A percentile compares a stretch with the other conserved stretches of the same genome.
These are phyloP conservation scores for Breviolum minutum DNA, from an alignment of 73 alveolate genomes.

Conservation along the genomic window DNA sequence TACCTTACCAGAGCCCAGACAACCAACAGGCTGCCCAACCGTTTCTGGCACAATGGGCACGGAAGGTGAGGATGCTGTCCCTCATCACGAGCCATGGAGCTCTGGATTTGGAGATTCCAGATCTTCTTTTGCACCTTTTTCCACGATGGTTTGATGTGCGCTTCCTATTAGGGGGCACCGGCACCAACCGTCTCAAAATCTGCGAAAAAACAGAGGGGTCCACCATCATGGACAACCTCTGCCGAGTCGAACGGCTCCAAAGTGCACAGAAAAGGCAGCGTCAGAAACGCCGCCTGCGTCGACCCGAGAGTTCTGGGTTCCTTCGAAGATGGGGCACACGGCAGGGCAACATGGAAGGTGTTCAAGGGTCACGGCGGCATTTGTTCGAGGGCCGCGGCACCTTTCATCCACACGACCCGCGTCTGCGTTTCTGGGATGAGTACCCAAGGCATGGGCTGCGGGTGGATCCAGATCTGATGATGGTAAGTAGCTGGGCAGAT, in stretches of 20 bases:
- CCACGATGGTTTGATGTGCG: slow-evolving; percentile 17
- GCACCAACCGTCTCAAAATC: background rate
- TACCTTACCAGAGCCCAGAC: slow-evolving; percentile 20
- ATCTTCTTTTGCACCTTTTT: slow-evolving; percentile 13
- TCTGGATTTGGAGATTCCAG: slow-evolving; percentile 68
- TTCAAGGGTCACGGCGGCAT: background rate
- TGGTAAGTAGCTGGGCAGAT: slow-evolving; percentile 13
- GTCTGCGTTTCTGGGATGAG: slow-evolving; percentile 10
- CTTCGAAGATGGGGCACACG: slow-evolving; percentile 43
- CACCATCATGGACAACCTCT: background rate
- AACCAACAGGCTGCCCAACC: background rate
- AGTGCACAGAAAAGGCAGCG: background rate
- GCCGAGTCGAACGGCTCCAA: background rate
- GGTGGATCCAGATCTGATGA: slow-evolving; percentile 49
- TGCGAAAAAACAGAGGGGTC: slow-evolving; percentile 67
- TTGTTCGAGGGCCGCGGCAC: slow-evolving; percentile 34
- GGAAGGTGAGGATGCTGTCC: slow-evolving; percentile 57
- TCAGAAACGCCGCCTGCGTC: background rate
- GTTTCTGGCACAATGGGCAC: slow-evolving; percentile 25
- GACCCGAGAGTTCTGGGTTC: background rate
- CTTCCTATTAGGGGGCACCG: slow-evolving; percentile 35
- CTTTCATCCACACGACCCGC: slow-evolving; percentile 30
- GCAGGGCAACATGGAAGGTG: background rate
- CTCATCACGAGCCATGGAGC: slow-evolving; percentile 54
- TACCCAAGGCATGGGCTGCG: background rate